phyloP scores from a whole-genome alignment of 306 rosid genomes.

The Glycine latifolia region DNA sequence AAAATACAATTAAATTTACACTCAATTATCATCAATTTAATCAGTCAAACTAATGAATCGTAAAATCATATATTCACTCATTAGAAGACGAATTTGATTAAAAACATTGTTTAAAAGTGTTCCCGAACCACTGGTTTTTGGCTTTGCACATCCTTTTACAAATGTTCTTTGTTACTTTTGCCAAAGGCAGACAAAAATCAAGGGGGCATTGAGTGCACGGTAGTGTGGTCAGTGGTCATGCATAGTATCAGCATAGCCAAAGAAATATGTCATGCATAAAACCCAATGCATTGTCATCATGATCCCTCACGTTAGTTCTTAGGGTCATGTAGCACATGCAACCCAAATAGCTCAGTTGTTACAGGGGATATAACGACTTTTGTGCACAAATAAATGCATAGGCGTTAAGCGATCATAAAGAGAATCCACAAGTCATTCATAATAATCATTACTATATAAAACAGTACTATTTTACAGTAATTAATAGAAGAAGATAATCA shows the following conservation, averaged over 20 bases:
- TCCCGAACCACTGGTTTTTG: conserved; percentile 10
- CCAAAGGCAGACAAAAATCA: conserved; percentile 44
- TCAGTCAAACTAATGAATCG: not conserved
- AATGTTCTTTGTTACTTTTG: conserved; percentile 55
- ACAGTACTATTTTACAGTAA: not conserved
- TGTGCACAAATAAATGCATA: not conserved
- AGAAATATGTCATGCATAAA: conserved; percentile 48
- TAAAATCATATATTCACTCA: not conserved
- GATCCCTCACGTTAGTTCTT: conserved; percentile 44
- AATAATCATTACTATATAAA: not conserved
- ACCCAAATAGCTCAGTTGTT: conserved; percentile 39
- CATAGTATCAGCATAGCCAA: conserved; percentile 37
- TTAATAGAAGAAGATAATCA: not conserved
- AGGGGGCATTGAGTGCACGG: conserved; percentile 40
- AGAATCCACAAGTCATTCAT: conserved; percentile 8
- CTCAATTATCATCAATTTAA: not conserved
- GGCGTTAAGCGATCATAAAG: not conserved
- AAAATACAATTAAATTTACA: not conserved
- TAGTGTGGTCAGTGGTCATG: conserved; percentile 41
- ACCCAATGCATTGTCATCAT: conserved; percentile 46
- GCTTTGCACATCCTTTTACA: conserved; percentile 39
- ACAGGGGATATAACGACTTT: conserved; percentile 34
- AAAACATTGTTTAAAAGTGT: conserved; percentile 6
- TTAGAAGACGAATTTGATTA: not conserved
- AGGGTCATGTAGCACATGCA: conserved; percentile 47